A percentile compares a stretch with the other conserved stretches of the same genome.
Conservation (phyloP, 306 rosid genomes). For the Corylus americana region DNA sequence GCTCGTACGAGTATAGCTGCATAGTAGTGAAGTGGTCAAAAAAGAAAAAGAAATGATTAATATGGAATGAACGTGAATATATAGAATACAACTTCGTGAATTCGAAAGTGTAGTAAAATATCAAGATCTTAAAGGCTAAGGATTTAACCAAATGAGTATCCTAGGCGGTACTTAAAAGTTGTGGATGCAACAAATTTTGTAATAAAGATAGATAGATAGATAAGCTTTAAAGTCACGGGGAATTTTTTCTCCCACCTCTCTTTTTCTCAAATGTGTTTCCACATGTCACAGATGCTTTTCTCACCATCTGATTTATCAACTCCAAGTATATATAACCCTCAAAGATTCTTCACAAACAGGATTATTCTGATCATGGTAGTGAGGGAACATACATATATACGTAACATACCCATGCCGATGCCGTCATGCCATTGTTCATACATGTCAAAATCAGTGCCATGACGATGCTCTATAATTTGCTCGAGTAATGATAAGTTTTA, state of each 20-base stretch:
- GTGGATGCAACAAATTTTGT: background rate
- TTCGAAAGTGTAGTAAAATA: too few species aligned
- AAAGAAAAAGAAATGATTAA: too few species aligned
- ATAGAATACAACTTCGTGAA: too few species aligned
- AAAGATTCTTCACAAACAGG: background rate
- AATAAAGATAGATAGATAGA: background rate
- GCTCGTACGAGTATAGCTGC: too few species aligned
- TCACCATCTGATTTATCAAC: background rate
- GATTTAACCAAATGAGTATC: background rate
- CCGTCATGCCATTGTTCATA: background rate
- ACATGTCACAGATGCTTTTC: background rate
- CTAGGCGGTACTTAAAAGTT: background rate
- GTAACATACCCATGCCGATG: too few species aligned
- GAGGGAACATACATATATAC: background rate
- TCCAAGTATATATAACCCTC: background rate
- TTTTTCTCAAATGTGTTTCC: background rate
- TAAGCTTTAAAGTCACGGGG: background rate
- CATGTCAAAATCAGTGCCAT: constrained; percentile 24
- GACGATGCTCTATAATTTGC: background rate
- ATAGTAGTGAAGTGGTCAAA: too few species aligned
- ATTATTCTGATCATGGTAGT: background rate
- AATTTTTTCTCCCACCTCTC: background rate
- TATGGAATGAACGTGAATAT: too few species aligned
- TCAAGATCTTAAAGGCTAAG: too few species aligned
- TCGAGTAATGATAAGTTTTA: too few species aligned